Evolutionary conservation across 805 yeast species (phyloP), one percentile per base, ranked within the genome.

Genomic region (Torulaspora delbrueckii): DNA sequence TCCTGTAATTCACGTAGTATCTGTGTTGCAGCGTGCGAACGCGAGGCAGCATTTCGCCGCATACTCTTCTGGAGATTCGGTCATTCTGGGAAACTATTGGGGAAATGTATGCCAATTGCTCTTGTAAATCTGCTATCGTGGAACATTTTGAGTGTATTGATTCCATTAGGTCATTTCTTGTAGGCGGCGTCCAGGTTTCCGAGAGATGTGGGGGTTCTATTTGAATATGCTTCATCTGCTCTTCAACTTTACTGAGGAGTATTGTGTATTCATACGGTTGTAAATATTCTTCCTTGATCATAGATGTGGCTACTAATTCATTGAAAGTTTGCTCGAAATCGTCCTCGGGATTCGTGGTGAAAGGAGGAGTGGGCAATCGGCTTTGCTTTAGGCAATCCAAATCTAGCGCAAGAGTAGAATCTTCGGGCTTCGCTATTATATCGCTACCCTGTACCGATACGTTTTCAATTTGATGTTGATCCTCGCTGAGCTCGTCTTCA

Each of bases 251-350:
- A 7, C 27, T 36, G 23, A 50, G 32, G 14, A 43, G 38, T 7
- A 38, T 22, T 5, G 8, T 28, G 13, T 34, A 30, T 8, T 42
- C 45, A 13, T 14, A 14, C 8, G 48, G 39, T 32, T 46, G 50
- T 12, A 25, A 13, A 31, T 45, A 48, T 10, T 43, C 41, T 24
- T 35, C 47, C 8, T 41, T 27, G 16, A 47, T 46, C 26, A 43
- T 42, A 7, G 48, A 45, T 2, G 44, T 26, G 7, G 53, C 50
- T 4, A 62, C 42, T 8, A 62, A 31, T 13, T 55, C 55, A 34
- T 62, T 62, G 33, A 51, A 57, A 16, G 53, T 54, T n/a, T 42
- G 39, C 13, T 60, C 64, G 24, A 46, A 44, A 2, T 45, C 50
- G 19, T 45, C 41, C 7, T 36, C 35, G 13, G 64, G 58, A 12